Evolutionary conservation across 257 asterid species (phyloP).

Genomic region (Penstemon barbatus): DNA sequence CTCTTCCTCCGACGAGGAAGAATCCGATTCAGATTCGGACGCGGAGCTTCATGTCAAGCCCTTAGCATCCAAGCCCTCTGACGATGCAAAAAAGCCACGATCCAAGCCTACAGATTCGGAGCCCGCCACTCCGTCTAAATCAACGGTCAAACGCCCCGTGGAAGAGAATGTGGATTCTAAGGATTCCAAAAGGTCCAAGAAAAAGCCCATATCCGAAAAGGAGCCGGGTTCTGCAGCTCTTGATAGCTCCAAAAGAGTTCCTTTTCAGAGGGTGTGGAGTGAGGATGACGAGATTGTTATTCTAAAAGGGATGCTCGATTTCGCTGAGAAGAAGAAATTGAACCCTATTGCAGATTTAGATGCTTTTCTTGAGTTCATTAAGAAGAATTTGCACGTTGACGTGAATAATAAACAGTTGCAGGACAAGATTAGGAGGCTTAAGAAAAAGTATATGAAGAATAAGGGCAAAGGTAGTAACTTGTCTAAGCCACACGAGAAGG

Average conservation of each 20-base stretch:
- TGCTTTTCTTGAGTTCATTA: conserved; percentile 54
- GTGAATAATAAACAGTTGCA: conserved; percentile 49
- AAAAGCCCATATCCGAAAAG: conserved; percentile 30
- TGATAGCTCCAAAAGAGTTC: conserved; percentile 37
- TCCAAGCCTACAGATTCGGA: conserved; percentile 33
- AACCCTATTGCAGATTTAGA: conserved; percentile 44
- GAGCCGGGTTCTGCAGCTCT: conserved; percentile 16
- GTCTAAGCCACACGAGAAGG: conserved; percentile 52
- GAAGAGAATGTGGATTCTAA: conserved; percentile 32
- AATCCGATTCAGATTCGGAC: conserved; percentile 40
- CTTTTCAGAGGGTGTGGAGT: conserved; percentile 62
- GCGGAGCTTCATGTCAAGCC: conserved; percentile 33
- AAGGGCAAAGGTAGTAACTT: conserved; percentile 40
- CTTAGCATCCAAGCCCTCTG: conserved; percentile 39
- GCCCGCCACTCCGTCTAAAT: conserved; percentile 28
- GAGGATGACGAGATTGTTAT: conserved; percentile 65
- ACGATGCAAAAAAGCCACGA: conserved; percentile 29
- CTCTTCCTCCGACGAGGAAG: conserved; percentile 9
- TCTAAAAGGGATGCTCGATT: conserved; percentile 56
- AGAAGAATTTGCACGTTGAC: conserved; percentile 42
- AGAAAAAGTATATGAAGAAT: conserved; percentile 48
- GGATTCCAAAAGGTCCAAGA: conserved; percentile 53
- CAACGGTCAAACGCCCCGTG: conserved; percentile 45
- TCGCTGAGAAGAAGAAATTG: conserved; percentile 30
- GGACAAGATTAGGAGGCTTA: conserved; percentile 58